phyloP scores from a whole-genome alignment of 768 basidiomycete genomes.

The Agrocybe pediades region DNA sequence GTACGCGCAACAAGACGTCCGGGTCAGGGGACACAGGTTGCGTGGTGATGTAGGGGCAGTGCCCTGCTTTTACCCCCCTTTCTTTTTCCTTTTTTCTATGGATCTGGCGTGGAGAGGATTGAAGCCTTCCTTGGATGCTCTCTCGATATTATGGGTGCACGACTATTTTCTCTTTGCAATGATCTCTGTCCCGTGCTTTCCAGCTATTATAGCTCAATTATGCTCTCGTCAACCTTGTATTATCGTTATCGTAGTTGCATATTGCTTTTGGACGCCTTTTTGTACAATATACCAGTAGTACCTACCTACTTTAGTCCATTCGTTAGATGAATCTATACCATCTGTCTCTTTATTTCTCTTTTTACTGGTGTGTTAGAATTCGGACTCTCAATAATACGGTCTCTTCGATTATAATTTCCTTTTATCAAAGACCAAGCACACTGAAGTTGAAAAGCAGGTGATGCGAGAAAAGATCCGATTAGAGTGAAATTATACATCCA shows the following conservation, averaged over 20 bases:
- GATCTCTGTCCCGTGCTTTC: background rate
- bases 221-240: background rate
- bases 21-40: slow-evolving; percentile 58
- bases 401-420: background rate
- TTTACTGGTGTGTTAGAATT: background rate
- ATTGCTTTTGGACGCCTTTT: background rate
- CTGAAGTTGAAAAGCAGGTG: background rate
- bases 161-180: background rate
- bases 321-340: background rate
- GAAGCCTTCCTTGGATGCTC: background rate
- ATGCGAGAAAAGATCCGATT: slow-evolving; percentile 24
- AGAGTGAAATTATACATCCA: slow-evolving; percentile 30
- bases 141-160: background rate
- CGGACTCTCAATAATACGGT: background rate
- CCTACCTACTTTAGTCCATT: background rate
- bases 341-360: background rate
- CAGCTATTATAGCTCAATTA: background rate
- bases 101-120: background rate
- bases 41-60: slow-evolving; percentile 52
- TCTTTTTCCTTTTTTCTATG: background rate
- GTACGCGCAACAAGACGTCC: slow-evolving; percentile 59
- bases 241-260: background rate
- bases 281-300: background rate
- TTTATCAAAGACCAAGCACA: background rate
- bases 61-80: background rate